A percentile compares a stretch with the other conserved stretches of the same genome.
These are phyloP conservation scores for Hypoxylon fragiforme DNA, from an alignment of 495 filamentous ascomycete genomes.

Conservation along the genomic window DNA sequence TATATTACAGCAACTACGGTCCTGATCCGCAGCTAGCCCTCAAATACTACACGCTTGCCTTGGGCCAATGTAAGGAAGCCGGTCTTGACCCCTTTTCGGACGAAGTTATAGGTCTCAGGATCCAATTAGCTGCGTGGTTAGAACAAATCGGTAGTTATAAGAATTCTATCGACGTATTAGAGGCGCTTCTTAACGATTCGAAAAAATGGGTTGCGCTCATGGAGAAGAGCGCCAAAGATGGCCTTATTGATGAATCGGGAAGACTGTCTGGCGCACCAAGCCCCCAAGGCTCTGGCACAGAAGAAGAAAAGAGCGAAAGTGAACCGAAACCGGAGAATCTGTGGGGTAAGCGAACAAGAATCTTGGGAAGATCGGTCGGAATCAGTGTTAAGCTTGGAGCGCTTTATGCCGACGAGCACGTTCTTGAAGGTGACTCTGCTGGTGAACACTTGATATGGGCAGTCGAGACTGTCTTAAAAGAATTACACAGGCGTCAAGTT, in stretches of 20 bases:
- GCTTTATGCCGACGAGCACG: conserved; percentile 66
- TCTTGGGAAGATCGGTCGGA: conserved; percentile 71
- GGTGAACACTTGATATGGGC: conserved; percentile 77
- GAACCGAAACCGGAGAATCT: conserved; percentile 45
- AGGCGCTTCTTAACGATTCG: conserved; percentile 64
- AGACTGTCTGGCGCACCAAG: conserved; percentile 23
- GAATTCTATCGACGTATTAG: conserved; percentile 72
- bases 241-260: conserved; percentile 42
- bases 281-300: conserved; percentile 22
- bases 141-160: conserved; percentile 70
- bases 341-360: conserved; percentile 66
- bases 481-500: conserved; percentile 65
- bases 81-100: conserved; percentile 85
- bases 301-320: conserved; percentile 34
- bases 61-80: conserved; percentile 67
- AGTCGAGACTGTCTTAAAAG: conserved; percentile 77
- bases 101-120: conserved; percentile 85
- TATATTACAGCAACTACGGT: conserved; percentile 81
- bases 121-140: conserved; percentile 75
- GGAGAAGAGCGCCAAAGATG: conserved; percentile 56
- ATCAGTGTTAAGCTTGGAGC: conserved; percentile 81
- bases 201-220: conserved; percentile 63
- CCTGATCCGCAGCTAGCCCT: conserved; percentile 73
- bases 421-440: conserved; percentile 64
- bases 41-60: conserved; percentile 77